phyloP scores from a whole-genome alignment of 2,329 filamentous ascomycete genomes.

The Trichoderma sp. region DNA sequence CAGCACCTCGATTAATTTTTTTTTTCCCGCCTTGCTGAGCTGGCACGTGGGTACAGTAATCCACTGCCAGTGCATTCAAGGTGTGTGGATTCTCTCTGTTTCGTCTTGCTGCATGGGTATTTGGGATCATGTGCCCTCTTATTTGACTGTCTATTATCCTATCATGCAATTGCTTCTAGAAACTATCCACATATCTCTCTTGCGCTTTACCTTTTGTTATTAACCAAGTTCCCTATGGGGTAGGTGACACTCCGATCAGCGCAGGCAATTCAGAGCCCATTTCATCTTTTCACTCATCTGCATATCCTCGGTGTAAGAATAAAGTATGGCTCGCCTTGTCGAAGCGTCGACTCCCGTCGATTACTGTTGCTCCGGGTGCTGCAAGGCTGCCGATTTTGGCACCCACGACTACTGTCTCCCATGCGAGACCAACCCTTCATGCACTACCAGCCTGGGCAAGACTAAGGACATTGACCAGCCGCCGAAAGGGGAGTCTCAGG shows the following conservation, averaged over 20 bases:
- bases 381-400: slow-evolving; percentile 32
- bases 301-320: not conserved
- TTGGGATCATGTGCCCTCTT: slow-evolving; percentile 9
- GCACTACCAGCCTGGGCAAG: slow-evolving; percentile 22
- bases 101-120: slow-evolving; percentile 7
- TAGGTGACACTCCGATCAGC: slow-evolving; percentile 10
- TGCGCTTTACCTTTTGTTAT: not conserved
- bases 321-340: slow-evolving; percentile 13
- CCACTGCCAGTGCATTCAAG: slow-evolving; percentile 6
- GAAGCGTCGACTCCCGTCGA: slow-evolving; percentile 21
- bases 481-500: not conserved
- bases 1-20: not conserved
- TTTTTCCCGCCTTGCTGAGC: not conserved
- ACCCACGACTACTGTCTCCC: slow-evolving; percentile 35
- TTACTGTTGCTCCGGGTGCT: slow-evolving; percentile 34
- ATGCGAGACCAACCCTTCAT: slow-evolving; percentile 29
- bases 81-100: slow-evolving; percentile 4
- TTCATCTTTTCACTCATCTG: not conserved
- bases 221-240: slow-evolving; percentile 8
- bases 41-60: slow-evolving; percentile 15
- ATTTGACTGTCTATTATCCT: not conserved
- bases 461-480: slow-evolving; percentile 12
- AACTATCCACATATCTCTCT: not conserved
- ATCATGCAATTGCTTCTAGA: not conserved
- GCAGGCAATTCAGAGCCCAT: not conserved